Evolutionary conservation across 257 asterid species (phyloP).

Genomic region (Haberlea rhodopensis): DNA sequence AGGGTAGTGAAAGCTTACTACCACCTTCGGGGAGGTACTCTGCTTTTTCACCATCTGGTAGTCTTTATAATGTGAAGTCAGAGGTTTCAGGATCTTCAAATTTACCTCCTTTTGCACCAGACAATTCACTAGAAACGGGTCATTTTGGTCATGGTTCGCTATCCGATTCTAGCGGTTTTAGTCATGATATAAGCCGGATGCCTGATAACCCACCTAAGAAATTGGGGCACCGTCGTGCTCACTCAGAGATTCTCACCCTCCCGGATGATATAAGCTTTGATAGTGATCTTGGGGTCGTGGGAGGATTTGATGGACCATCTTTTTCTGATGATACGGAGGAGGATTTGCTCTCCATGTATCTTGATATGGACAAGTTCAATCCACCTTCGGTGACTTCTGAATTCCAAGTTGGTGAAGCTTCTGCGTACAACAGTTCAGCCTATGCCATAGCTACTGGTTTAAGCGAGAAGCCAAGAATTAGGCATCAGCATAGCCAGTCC

Average conservation of each 20-base stretch:
- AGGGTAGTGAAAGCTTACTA: constrained; percentile 45
- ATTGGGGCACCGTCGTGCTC: constrained; percentile 87
- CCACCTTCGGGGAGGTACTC: constrained; percentile 83
- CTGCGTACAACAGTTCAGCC: too few species aligned
- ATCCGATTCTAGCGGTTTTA: constrained; percentile 52
- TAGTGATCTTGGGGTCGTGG: constrained; percentile 88
- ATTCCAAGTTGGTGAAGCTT: constrained; percentile 66
- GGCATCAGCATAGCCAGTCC: constrained; percentile 98
- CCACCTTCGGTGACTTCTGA: constrained; percentile 75
- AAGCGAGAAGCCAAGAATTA: constrained; percentile 71
- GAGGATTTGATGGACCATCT: constrained; percentile 88
- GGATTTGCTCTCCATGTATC: constrained; percentile 71
- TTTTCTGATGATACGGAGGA: constrained; percentile 85
- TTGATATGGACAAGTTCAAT: constrained; percentile 88
- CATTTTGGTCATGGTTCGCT: constrained; percentile 43
- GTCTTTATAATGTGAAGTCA: constrained; percentile 35
- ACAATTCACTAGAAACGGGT: constrained; percentile 49
- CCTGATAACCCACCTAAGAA: constrained; percentile 85
- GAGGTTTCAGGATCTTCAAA: constrained; percentile 53
- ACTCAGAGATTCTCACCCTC: constrained; percentile 91
- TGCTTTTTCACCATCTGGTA: constrained; percentile 53
- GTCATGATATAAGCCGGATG: constrained; percentile 87
- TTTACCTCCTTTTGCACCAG: constrained; percentile 67
- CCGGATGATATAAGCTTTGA: constrained; percentile 95
- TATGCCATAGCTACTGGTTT: too few species aligned